Percentiles rank a stretch among this genome's conserved stretches.
Evolutionary conservation across 164 flowering plant genomes (phyloP).

Genomic region (Chloranthus sessilifolius): DNA sequence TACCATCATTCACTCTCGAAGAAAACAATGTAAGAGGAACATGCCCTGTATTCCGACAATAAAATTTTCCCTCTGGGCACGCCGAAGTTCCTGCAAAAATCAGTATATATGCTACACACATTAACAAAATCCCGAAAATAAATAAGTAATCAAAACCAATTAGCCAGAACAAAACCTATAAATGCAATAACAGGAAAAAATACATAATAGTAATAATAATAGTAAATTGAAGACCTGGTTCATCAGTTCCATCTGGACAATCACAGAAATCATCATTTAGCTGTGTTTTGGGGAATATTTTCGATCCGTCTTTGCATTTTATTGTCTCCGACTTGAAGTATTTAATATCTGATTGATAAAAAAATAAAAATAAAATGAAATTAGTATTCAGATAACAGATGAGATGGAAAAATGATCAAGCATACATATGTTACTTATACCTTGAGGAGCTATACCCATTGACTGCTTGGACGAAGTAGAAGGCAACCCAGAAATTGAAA

Average conservation of each 20-base stretch:
- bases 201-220: too few species aligned
- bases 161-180: background rate
- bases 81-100: conserved; percentile 81
- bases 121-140: background rate
- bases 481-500: conserved; percentile 30
- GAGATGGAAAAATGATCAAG: background rate
- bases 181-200: background rate
- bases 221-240: conserved; percentile 51
- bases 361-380: background rate
- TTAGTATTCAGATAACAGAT: background rate
- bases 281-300: conserved; percentile 55
- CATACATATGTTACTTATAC: conserved; percentile 15
- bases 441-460: conserved; percentile 61
- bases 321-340: conserved; percentile 51
- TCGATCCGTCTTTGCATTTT: conserved; percentile 82
- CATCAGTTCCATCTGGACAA: conserved; percentile 87
- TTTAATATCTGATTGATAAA: conserved; percentile 41
- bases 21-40: conserved; percentile 54
- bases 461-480: conserved; percentile 24
- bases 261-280: conserved; percentile 90
- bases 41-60: conserved; percentile 82
- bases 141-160: background rate
- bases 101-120: conserved; percentile 1
- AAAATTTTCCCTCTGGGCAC: conserved; percentile 78
- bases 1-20: conserved; percentile 91